phyloP scores from a whole-genome alignment of 805 yeast species.

The Yarrowia sp. region DNA sequence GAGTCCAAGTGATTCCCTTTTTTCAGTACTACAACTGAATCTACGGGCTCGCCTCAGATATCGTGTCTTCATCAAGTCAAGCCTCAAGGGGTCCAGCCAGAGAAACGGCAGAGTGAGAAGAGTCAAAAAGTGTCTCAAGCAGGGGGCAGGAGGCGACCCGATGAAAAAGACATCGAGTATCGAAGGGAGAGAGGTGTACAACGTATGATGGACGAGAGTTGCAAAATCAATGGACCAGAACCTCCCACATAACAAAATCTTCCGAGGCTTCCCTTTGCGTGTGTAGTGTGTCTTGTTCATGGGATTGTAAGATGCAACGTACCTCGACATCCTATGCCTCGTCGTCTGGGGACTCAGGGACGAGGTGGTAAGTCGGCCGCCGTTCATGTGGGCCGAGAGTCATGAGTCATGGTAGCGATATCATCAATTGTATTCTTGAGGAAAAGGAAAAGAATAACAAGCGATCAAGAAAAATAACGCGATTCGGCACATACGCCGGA shows the following conservation, averaged over 20 bases:
- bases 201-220: not conserved
- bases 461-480: conserved; percentile 24
- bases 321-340: not conserved
- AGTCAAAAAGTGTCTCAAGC: not conserved
- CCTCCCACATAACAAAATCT: not conserved
- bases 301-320: not conserved
- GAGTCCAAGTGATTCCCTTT: not conserved
- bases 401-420: conserved; percentile 15
- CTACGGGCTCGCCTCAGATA: conserved; percentile 10
- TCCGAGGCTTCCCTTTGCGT: not conserved
- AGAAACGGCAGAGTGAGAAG: too few species aligned
- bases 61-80: not conserved
- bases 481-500: not conserved
- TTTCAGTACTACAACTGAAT: not conserved
- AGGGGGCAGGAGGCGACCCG: not conserved
- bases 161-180: not conserved
- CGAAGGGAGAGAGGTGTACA: not conserved
- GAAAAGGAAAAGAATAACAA: conserved; percentile 13
- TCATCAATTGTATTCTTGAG: conserved; percentile 22
- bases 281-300: not conserved
- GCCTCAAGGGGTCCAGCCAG: not conserved
- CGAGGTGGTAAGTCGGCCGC: not conserved
- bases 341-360: conserved; percentile 1
- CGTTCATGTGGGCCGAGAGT: conserved; percentile 3
- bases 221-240: conserved; percentile 1